Evolutionary conservation across 495 filamentous ascomycete genomes (phyloP), one percentile per base, ranked within the genome.

Genomic region (Aspergillus cristatus): DNA sequence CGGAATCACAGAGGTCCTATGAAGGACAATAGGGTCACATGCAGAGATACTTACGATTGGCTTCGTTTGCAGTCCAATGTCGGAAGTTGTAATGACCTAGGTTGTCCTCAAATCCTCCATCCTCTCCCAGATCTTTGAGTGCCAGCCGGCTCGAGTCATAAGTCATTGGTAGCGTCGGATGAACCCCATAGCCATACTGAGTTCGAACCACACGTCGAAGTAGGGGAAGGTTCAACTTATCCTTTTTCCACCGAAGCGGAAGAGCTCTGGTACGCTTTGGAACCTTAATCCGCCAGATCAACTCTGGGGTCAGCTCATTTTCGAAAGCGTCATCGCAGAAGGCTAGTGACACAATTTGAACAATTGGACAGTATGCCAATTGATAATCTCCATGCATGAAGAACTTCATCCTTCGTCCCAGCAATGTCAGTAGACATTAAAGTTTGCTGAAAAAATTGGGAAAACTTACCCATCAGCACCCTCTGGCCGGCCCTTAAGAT

Each of bases 301-400:
- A 44, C 48, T 54, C 48, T 34, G 38, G 55, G 33, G 42, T 54
- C 18, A 60, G 53, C 0, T 37, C 34, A 52, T 57, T 55, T n/a
- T 38, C 24, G 48, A 60, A 55, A 14, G 40, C 47, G 3, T 38
- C 33, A 46, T 60, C 49, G 1, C 47, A 41, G 32, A 57, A 60
- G 28, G 54, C 49, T 15, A 48, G 48, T 6, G 47, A 51, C 28
- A 60, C 42, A 12, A 60, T 60, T 34, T 60, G 37, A 39, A 42
- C 26, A 28, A 55, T 60, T 28, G 42, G 49, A 31, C 40, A 60
- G 46, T 57, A 57, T 45, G 29, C 51, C 28, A 60, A 34, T 50
- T 57, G 33, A 24, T 61, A 58, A 34, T 56, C 41, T 28, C 54
- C 37, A 15, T 61, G 37, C 41, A 61, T 55, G 35, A 58, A 57